These are phyloP conservation scores for Astrocystis sublimbata DNA, from an alignment of 495 filamentous ascomycete species.

Conservation along the genomic window DNA sequence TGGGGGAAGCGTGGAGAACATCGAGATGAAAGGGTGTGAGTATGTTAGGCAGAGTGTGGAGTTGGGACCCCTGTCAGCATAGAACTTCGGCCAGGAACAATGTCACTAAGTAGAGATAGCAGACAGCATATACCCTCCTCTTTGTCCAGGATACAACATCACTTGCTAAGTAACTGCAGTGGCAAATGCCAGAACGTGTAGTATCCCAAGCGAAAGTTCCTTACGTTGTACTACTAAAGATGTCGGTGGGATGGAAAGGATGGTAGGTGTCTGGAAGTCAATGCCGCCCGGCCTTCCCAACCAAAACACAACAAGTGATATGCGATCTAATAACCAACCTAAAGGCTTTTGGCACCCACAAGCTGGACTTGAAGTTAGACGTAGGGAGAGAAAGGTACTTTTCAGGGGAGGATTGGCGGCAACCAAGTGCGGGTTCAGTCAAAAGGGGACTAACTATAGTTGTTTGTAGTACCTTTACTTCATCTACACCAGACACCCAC, in stretches of 20 bases:
- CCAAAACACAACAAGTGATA: conserved; percentile 30
- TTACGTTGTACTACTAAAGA: conserved; percentile 18
- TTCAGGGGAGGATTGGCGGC: background rate
- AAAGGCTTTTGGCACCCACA: background rate
- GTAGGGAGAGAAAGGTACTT: background rate
- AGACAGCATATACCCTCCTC: conserved; percentile 32
- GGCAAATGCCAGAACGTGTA: conserved; percentile 28
- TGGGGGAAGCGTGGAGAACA: conserved; percentile 33
- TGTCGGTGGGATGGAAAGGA: conserved; percentile 29
- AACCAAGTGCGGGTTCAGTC: conserved; percentile 9
- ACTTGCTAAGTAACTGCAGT: conserved; percentile 25
- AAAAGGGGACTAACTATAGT: conserved; percentile 12
- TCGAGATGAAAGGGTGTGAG: conserved; percentile 32
- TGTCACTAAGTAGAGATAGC: conserved; percentile 20
- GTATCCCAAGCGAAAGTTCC: conserved; percentile 19
- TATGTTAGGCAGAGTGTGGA: conserved; percentile 37
- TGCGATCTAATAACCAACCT: conserved; percentile 16
- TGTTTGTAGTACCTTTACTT: background rate
- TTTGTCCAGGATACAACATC: conserved; percentile 30
- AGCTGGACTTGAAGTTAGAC: conserved; percentile 6
- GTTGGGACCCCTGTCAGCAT: conserved; percentile 30
- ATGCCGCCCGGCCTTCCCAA: conserved; percentile 27
- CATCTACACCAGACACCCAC: conserved; percentile 15
- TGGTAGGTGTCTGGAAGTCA: conserved; percentile 34
- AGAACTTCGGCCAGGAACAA: conserved; percentile 33